Base-by-base conservation (phyloP, 1,284 basidiomycete genomes). In the Wolfiporia cocos region DNA sequence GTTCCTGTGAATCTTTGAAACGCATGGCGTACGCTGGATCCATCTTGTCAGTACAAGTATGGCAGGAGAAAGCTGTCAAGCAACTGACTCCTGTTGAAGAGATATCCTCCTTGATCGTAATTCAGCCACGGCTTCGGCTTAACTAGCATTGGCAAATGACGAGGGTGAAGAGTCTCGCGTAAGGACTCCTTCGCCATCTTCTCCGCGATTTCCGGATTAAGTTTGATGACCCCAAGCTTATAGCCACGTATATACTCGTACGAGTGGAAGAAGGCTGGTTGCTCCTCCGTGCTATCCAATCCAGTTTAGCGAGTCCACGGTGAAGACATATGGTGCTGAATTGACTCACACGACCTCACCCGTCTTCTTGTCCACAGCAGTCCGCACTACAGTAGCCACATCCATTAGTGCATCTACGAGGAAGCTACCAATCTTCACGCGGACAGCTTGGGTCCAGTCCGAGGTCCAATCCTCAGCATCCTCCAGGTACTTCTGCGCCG, bases 141-240 rank as follows among this genome's bases (percentile, higher is more conserved):
- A 18, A 96, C 80, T 2, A 99, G 74, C 95, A 99, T 99, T 6
- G 95, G 95, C 34, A 99, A 72, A 62, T 96, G 91, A 6, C 94
- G 86, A 12, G 95, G 92, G 62, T 95, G 92, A 9, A 98, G 68
- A 0, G 88, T 82, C 40, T 85, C 78, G n/a, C 73, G 67, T 4
- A 94, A 59, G 28, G 70, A 73, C 51, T 97, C 94, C 48, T 79
- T 82, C 6, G 89, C 83, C 46, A 99, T 69, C 2, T 86, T 77
- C 17, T 86, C 78, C 1, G 83, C 73, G 9, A 99, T 84, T 2
- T 74, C 79, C 1, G 86, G 82, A 62, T 98, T 97, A 46, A 96
- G 67, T 58, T 82, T 83, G 60, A 98, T 86, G 29, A 98, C 82
- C 29, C 95, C 95, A 4, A 96, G 74, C 64, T 92, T 95, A 53